A percentile compares a stretch with the other conserved stretches of the same genome.
Conservation (phyloP, 345 rosid genomes). For the Anacardium occidentale region DNA sequence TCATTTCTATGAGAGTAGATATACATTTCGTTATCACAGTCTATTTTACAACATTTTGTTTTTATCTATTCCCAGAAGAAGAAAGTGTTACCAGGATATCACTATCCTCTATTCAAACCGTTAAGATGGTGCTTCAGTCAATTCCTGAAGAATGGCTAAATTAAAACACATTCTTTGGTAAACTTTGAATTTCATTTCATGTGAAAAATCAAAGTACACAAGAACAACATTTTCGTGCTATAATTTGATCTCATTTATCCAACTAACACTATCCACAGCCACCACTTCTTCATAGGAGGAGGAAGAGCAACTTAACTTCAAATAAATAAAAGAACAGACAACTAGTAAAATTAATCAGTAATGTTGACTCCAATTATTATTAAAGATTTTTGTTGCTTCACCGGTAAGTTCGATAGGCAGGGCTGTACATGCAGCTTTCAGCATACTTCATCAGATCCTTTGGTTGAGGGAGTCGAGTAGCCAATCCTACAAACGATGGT, state of each 20-base stretch:
- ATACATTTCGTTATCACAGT: too few relatives aligned
- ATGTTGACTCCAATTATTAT: not conserved
- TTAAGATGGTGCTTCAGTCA: too few relatives aligned
- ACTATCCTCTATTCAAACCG: too few relatives aligned
- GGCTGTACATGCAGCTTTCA: conserved; percentile 92
- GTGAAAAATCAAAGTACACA: conserved; percentile 4
- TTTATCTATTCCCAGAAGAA: too few relatives aligned
- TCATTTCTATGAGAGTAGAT: too few relatives aligned
- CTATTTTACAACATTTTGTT: too few relatives aligned
- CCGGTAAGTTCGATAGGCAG: conserved; percentile 64
- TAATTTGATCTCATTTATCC: not conserved
- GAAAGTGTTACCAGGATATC: too few relatives aligned
- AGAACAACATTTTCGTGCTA: conserved; percentile 11
- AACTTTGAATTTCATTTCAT: too few relatives aligned
- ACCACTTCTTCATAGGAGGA: not conserved
- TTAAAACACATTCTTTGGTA: too few relatives aligned
- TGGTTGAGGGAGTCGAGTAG: conserved; percentile 79
- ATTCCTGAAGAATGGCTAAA: too few relatives aligned
- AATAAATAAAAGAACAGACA: not conserved
- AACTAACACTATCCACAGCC: conserved; percentile 1
- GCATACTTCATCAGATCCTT: conserved; percentile 72
- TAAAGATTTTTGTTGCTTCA: conserved; percentile 27
- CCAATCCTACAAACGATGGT: conserved; percentile 54
- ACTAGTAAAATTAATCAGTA: not conserved
- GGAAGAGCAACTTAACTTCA: not conserved